Percentiles rank a stretch among this genome's conserved stretches.
These are phyloP conservation scores for Juglanconis sp. DNA, from an alignment of 2,329 filamentous ascomycete species.

Conservation along the genomic window DNA sequence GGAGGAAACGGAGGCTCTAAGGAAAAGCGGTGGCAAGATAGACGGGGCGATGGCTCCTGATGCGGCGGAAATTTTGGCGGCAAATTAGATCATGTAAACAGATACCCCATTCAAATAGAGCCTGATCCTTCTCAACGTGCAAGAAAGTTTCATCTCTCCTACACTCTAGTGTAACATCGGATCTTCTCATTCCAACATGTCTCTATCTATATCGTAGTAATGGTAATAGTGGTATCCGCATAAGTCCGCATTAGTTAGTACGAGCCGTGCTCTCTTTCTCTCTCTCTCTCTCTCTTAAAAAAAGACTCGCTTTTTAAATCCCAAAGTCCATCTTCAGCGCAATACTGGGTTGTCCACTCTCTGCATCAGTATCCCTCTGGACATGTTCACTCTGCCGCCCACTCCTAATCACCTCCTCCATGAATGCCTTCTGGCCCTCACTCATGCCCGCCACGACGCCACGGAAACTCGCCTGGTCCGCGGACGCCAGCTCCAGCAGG, in stretches of 20 bases:
- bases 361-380: constrained; percentile 38
- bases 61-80: constrained; percentile 55
- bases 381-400: constrained; percentile 47
- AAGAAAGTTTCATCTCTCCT: too few species aligned
- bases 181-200: not conserved
- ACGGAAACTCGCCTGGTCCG: constrained; percentile 71
- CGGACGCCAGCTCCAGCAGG: constrained; percentile 76
- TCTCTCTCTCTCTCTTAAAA: not conserved
- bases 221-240: not conserved
- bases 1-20: constrained; percentile 41
- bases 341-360: constrained; percentile 71
- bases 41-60: constrained; percentile 47
- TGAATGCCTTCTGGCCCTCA: constrained; percentile 66
- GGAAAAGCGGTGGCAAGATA: constrained; percentile 41
- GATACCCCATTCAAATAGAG: constrained; percentile 16
- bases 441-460: constrained; percentile 69
- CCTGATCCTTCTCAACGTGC: not conserved
- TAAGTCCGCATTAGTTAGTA: not conserved
- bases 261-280: not conserved
- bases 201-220: not conserved
- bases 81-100: constrained; percentile 39
- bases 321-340: constrained; percentile 93
- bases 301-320: constrained; percentile 25
- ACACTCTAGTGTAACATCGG: not conserved
- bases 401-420: constrained; percentile 76